Base-by-base conservation (phyloP, 2,329 filamentous ascomycete genomes). In the Coniosporium uncinatum region DNA sequence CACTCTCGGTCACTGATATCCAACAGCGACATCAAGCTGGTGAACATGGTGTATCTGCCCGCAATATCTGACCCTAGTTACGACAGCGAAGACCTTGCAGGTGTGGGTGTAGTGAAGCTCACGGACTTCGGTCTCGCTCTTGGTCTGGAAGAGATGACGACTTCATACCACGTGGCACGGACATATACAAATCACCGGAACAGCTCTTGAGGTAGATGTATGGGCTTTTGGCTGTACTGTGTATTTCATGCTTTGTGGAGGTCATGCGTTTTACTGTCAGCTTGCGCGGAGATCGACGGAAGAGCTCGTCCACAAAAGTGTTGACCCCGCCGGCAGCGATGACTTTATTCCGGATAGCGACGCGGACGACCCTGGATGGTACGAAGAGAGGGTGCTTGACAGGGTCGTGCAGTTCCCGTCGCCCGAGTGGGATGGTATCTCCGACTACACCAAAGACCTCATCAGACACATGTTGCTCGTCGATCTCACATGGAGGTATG, bases 171-270 rank as follows among this genome's bases (percentile, higher is more conserved):
- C 98, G 93, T 62, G 93, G 93, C 43, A 98, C 93, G 0, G 93
- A 97, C 43, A 93, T 93, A 34, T 98, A 98, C 67, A 97, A 93
- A 4, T 93, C 93, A 3, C 93, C 93, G 5, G 93, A 98, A 60
- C 98, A 98, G 48, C 93, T 98, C 61, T 97, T 97, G 67, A 93
- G 98, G 93, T 98, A 36, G 93, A 98, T 58, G 98, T 98, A 93
- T 98, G 93, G 93, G 93, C 93, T 3, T 67, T 98, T 22, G 93
- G 93, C 14, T 98, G 93, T 60, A 93, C 98, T 11, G 73, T 98
- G 4, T 98, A 98, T 70, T 98, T 93, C 1, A 72, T 98, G 1
- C 83, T 98, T 14, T 98, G 93, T 54, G 93, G 93, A 14, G 98
- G 98, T 69, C 93, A 93, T 8, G 93, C 93, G 3, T 98, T 98